These are phyloP conservation scores for Apodospora peruviana DNA, from an alignment of 495 filamentous ascomycete genomes.

Conservation along the genomic window DNA sequence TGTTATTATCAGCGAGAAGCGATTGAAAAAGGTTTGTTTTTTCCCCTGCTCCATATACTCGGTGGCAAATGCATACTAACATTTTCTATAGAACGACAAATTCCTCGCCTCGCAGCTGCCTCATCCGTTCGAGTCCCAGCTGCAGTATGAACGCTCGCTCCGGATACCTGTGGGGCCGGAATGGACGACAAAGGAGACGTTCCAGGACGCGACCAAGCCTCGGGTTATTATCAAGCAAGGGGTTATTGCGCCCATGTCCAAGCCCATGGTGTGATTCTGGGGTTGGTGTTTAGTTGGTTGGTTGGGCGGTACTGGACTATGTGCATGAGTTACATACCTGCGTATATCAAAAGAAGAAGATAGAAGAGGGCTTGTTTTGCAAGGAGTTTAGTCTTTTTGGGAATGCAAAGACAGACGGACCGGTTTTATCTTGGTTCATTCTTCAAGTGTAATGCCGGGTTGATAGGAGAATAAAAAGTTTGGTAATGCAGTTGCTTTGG, in stretches of 20 bases:
- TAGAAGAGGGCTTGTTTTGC: too few relatives aligned
- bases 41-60: not conserved
- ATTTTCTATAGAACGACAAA: conserved; percentile 63
- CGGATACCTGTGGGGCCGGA: conserved; percentile 87
- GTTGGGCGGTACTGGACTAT: too few relatives aligned
- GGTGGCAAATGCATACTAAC: conserved; percentile 20
- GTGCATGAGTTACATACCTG: too few relatives aligned
- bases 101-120: conserved; percentile 80
- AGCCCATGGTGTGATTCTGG: conserved; percentile 52
- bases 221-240: conserved; percentile 89
- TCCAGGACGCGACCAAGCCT: conserved; percentile 86
- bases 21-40: conserved; percentile 74
- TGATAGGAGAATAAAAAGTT: too few relatives aligned
- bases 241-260: conserved; percentile 81
- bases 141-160: conserved; percentile 87
- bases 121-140: conserved; percentile 75
- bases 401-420: too few relatives aligned
- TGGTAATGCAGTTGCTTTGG: too few relatives aligned
- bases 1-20: conserved; percentile 92
- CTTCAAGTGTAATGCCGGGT: too few relatives aligned
- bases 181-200: conserved; percentile 89
- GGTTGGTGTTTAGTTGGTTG: too few relatives aligned
- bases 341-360: too few relatives aligned
- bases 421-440: too few relatives aligned
- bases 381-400: too few relatives aligned